phyloP scores from a whole-genome alignment of 768 basidiomycete genomes.

The Panellus pusillus region DNA sequence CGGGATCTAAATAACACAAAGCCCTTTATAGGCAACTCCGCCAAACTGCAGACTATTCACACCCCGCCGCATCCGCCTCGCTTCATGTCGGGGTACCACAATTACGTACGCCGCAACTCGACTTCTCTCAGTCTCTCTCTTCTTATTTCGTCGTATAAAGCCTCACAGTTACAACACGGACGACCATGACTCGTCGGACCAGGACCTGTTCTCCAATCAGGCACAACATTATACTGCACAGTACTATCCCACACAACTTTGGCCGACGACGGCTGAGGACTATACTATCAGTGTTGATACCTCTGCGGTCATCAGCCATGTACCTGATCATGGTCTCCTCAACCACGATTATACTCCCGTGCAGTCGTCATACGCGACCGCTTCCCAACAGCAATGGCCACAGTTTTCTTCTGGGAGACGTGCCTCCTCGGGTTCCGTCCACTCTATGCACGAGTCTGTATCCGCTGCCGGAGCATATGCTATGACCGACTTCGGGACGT shows the following conservation, averaged over 20 bases:
- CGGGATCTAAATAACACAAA: not conserved
- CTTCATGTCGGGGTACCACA: conserved; percentile 22
- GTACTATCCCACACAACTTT: conserved; percentile 3
- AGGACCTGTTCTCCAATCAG: conserved; percentile 10
- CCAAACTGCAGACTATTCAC: conserved; percentile 19
- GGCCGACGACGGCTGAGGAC: conserved; percentile 8
- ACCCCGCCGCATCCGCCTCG: conserved; percentile 18
- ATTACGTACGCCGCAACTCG: conserved; percentile 13
- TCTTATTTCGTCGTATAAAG: conserved; percentile 13
- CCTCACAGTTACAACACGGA: conserved; percentile 11
- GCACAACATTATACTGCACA: not conserved
- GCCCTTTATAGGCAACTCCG: conserved; percentile 17
- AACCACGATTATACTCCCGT: conserved; percentile 9
- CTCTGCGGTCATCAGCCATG: conserved; percentile 7
- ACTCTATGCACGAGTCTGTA: not conserved
- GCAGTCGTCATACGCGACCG: conserved; percentile 12
- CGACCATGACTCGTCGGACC: conserved; percentile 10
- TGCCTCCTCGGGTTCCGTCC: conserved; percentile 7
- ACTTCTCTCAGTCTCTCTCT: not conserved
- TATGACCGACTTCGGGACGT: conserved; percentile 10
- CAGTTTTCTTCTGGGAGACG: conserved; percentile 1
- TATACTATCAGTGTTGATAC: conserved; percentile 17
- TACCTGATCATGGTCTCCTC: conserved; percentile 1
- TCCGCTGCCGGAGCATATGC: not conserved
- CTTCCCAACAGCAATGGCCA: conserved; percentile 15